Evolutionary conservation across 352 stramenopile species (phyloP).

Genomic region (Phytopythium aichiense): DNA sequence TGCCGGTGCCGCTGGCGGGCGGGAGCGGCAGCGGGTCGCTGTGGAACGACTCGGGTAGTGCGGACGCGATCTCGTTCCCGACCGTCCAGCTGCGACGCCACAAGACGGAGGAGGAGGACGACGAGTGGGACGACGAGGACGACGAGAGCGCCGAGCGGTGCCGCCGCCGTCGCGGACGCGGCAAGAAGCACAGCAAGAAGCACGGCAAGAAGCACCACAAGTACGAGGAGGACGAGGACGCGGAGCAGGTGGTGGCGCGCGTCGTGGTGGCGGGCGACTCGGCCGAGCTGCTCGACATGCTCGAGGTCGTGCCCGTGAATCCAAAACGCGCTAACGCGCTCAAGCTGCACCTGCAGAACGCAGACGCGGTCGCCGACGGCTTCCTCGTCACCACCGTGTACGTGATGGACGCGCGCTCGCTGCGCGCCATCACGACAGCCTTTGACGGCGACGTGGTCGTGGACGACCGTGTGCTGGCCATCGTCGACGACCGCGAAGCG

Average conservation of each 20-base stretch:
- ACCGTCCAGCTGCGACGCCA: conserved; percentile 32
- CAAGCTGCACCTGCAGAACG: conserved; percentile 51
- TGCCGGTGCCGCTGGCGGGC: background rate
- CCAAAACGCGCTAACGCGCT: conserved; percentile 35
- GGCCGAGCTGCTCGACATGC: conserved; percentile 29
- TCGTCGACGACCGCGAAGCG: conserved; percentile 13
- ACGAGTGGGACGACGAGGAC: conserved; percentile 16
- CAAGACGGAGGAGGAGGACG: conserved; percentile 12
- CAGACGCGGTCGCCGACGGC: conserved; percentile 38
- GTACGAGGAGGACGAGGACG: conserved; percentile 4
- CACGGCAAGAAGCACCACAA: conserved; percentile 13
- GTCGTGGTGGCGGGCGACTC: conserved; percentile 59
- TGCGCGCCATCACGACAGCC: conserved; percentile 32
- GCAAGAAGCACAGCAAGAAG: conserved; percentile 3
- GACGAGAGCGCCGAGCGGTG: conserved; percentile 9
- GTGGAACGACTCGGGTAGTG: background rate
- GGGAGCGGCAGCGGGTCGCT: conserved; percentile 15
- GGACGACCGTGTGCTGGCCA: conserved; percentile 35
- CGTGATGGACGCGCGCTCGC: conserved; percentile 38
- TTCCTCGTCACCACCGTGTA: conserved; percentile 55
- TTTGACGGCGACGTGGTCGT: conserved; percentile 39
- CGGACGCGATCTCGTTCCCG: conserved; percentile 28
- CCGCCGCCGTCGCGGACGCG: background rate
- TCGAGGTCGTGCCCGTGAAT: conserved; percentile 39
- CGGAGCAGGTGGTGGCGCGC: conserved; percentile 35